Conservation (phyloP, 768 basidiomycete species). For the Dacryopinax spathularia region DNA sequence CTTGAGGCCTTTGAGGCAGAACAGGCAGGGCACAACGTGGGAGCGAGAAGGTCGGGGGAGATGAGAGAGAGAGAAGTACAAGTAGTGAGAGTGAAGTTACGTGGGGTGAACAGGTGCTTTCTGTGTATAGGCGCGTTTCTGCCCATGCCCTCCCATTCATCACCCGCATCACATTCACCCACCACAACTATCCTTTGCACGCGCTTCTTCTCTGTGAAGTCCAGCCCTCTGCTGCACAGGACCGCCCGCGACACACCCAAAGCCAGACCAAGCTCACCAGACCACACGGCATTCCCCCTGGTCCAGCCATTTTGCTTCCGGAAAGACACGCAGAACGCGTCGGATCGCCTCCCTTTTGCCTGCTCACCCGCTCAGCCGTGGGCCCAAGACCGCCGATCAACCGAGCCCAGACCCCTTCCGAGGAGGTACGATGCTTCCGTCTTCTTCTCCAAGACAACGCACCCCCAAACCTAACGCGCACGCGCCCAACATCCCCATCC, state of each 20-base stretch:
- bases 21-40: not conserved
- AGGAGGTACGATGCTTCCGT: not conserved
- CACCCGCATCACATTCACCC: too few species aligned
- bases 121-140: too few species aligned
- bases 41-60: not conserved
- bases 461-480: not conserved
- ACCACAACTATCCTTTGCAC: too few species aligned
- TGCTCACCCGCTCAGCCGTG: too few species aligned
- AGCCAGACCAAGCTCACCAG: not conserved
- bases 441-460: not conserved
- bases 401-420: not conserved
- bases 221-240: not conserved
- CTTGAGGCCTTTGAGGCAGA: not conserved
- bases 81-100: not conserved
- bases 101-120: too few species aligned
- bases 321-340: not conserved
- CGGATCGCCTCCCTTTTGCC: too few species aligned
- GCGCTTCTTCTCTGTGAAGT: too few species aligned
- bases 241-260: not conserved
- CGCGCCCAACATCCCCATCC: too few species aligned
- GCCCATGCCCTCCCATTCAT: too few species aligned
- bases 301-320: not conserved
- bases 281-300: not conserved
- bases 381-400: not conserved
- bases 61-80: not conserved